These are phyloP conservation scores for Fraxinus pennsylvanica DNA, from an alignment of 257 asterid species.

Conservation along the genomic window DNA sequence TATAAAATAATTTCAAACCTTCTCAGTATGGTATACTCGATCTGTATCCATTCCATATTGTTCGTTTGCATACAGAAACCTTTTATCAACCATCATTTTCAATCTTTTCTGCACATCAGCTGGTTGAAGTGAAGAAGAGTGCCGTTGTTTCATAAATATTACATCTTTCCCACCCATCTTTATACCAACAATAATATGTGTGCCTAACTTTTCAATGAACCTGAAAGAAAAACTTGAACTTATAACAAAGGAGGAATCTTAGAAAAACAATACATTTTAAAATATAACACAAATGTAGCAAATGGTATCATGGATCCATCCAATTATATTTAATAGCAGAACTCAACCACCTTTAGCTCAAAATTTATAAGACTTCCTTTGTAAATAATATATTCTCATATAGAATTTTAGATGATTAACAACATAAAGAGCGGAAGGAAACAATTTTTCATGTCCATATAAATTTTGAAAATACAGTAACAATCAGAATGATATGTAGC, in stretches of 20 bases:
- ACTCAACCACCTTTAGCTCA: background rate
- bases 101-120: constrained; percentile 80
- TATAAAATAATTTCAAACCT: constrained; percentile 48
- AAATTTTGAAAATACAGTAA: too few species aligned
- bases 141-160: constrained; percentile 81
- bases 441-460: too few species aligned
- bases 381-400: background rate
- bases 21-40: constrained; percentile 36
- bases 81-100: constrained; percentile 77
- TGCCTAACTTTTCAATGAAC: constrained; percentile 89
- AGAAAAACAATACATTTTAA: background rate
- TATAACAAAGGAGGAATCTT: background rate
- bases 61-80: constrained; percentile 66
- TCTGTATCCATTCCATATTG: constrained; percentile 40
- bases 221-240: constrained; percentile 37
- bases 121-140: constrained; percentile 77
- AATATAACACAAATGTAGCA: too few species aligned
- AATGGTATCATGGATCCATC: background rate
- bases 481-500: too few species aligned
- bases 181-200: constrained; percentile 87
- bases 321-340: background rate
- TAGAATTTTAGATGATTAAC: too few species aligned
- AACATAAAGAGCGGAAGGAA: too few species aligned
- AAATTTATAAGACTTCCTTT: background rate
- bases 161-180: constrained; percentile 99